Evolutionary conservation across 352 stramenopile genomes (phyloP), one percentile per base, ranked within the genome.

Genomic region (Phytophthora hybrid): DNA sequence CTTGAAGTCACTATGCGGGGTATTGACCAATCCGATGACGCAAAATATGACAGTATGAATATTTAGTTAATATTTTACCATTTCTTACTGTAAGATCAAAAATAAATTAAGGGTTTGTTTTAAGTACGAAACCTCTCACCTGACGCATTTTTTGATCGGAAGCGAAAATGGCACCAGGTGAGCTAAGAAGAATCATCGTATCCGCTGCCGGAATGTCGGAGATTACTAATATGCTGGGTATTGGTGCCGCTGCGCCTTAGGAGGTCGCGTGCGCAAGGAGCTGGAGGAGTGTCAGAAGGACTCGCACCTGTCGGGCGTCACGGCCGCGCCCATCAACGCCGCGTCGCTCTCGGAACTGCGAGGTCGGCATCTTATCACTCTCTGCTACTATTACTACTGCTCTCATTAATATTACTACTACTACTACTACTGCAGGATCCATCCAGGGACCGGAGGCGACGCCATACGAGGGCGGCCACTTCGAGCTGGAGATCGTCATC

Each of bases 401-500:
- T 21, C 44, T 51, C 5, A 46, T 16, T 46, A 13, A 5, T 51
- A n/a, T 5, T 19, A 19, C 14, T 13, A n/a, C 41, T 21, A n/a
- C 41, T 51, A 23, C 0, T 44, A 7, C 37, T 14, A 44, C 37
- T 14, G 44, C 18, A 51, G 44, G 44, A 14, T 21, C 88, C 6
- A 94, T 96, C 52, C 69, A 89, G 41, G 89, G 90, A 0, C 91
- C 91, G 1, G 75, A 89, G 11, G 91, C 83, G 5, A 97, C 93
- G 51, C 93, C 93, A 2, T 98, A 97, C 73, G 89, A 93, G 65
- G 89, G 90, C 56, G 93, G 93, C 56, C 81, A 92, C 7, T 97
- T 98, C 67, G 61, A 91, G 29, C 92, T 99, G 71, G 94, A 99
- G 77, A 99, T 99, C 73, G 73, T 89, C 52, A 99, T 99, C 78